Evolutionary conservation across 768 basidiomycete genomes (phyloP).

Genomic region (Daedaleopsis sinensis): DNA sequence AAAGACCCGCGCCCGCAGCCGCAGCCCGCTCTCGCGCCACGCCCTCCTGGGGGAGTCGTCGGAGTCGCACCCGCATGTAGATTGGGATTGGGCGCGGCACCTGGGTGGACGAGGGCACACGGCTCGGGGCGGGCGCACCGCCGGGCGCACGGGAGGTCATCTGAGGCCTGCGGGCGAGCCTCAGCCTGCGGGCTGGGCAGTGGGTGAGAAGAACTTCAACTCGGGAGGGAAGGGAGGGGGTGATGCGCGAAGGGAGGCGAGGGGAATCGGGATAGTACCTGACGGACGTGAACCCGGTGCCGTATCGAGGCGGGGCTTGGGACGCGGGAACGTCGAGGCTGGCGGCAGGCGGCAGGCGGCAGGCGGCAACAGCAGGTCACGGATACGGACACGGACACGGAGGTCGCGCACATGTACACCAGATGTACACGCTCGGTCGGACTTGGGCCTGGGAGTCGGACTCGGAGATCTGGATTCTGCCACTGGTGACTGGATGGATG

Average conservation of each 20-base stretch:
- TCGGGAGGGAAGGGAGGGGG: not conserved
- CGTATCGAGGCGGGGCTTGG: slow-evolving; percentile 11
- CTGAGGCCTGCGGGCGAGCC: slow-evolving; percentile 6
- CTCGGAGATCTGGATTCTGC: too few relatives aligned
- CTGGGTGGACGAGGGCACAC: not conserved
- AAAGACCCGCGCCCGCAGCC: slow-evolving; percentile 7
- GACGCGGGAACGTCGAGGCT: not conserved
- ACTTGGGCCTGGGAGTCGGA: too few relatives aligned
- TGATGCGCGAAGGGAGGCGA: slow-evolving; percentile 7
- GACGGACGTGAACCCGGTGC: slow-evolving; percentile 14
- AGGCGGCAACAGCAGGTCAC: not conserved
- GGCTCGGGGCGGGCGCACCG: not conserved
- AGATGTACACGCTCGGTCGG: too few relatives aligned
- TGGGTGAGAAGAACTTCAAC: not conserved
- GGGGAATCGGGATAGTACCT: slow-evolving; percentile 12
- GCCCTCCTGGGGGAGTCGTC: not conserved
- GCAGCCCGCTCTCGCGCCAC: too few relatives aligned
- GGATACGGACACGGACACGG: not conserved
- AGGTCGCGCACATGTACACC: not conserved
- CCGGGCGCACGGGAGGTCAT: slow-evolving; percentile 9
- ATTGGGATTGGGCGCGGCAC: not conserved
- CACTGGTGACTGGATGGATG: too few relatives aligned
- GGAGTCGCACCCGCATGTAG: too few relatives aligned
- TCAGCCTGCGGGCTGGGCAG: not conserved
- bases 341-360: not conserved